Evolutionary conservation across 257 asterid genomes (phyloP).

Genomic region (Plectranthus barbatus): DNA sequence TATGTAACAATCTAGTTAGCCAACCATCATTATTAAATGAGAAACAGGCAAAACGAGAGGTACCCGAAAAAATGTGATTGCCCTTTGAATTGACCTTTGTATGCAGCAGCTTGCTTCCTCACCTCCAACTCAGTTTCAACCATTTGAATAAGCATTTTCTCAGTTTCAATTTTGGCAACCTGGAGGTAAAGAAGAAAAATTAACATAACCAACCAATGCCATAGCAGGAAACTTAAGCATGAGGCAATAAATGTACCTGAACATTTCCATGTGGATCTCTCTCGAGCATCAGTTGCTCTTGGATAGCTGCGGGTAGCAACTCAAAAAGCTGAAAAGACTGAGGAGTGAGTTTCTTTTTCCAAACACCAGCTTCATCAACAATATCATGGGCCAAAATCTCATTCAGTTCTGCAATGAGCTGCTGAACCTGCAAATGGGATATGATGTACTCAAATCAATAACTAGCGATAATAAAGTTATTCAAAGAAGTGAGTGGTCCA

Average conservation of each 20-base stretch:
- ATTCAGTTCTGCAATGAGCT: slow-evolving; percentile 83
- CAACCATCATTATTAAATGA: not conserved
- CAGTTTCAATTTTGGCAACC: slow-evolving; percentile 92
- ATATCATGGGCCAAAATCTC: slow-evolving; percentile 92
- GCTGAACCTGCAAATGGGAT: slow-evolving; percentile 66
- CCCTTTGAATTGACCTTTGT: slow-evolving; percentile 70
- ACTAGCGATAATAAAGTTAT: not conserved
- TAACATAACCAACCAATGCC: not conserved
- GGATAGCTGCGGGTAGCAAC: slow-evolving; percentile 74
- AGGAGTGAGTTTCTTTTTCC: slow-evolving; percentile 78
- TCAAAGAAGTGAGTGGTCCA: not conserved
- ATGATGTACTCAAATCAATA: not conserved
- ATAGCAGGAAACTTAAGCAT: not conserved
- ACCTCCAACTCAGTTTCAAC: slow-evolving; percentile 85
- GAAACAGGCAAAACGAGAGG: slow-evolving; percentile 8
- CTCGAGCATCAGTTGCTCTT: slow-evolving; percentile 93
- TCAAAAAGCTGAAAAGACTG: slow-evolving; percentile 77
- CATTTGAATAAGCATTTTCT: slow-evolving; percentile 98
- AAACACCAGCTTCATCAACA: slow-evolving; percentile 88
- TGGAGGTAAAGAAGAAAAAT: slow-evolving; percentile 14
- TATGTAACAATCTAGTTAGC: not conserved
- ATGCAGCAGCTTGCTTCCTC: slow-evolving; percentile 57
- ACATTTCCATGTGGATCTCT: slow-evolving; percentile 99
- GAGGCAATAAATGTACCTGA: slow-evolving; percentile 41
- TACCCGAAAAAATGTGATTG: slow-evolving; percentile 98